Base-by-base conservation (phyloP, 2,329 filamentous ascomycete genomes). In the Trichophyton mentagrophytes region DNA sequence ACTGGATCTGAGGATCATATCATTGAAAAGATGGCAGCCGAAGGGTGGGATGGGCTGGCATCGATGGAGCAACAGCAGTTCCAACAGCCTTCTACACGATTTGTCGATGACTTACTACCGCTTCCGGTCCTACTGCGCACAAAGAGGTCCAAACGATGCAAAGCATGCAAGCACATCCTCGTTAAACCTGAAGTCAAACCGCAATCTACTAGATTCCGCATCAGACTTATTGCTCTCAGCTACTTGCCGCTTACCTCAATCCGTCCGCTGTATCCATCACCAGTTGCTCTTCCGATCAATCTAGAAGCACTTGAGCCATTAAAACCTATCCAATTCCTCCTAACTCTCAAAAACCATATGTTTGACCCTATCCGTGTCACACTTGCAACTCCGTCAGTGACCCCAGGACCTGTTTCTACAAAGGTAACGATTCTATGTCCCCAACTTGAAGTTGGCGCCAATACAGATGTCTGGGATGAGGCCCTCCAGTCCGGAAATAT, bases 391-490 rank as follows among this genome's bases (percentile, higher is more conserved):
- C 90, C 92, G 0, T 82, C 86, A 25, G 81, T 81, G 8, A 95
- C 89, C 0, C 89, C 90, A 0, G 90, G 90, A 3, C 81, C 84
- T 7, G 88, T 91, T 67, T 80, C 82, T 1, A 88, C 86, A 61
- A 87, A 84, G 67, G 89, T 99, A 62, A 99, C 93, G 0, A 86
- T 99, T 13, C 80, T 99, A 1, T 99, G 92, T 69, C 93, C 93
- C 0, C 85, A 95, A 67, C 97, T 99, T 72, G 89, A 93, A 57
- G 86, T 99, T 51, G 92, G 91, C 64, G 89, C 92, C 62, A 96
- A 96, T 72, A 93, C 89, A n/a, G 88, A 91, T 67, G 83, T 95
- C 73, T 88, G 88, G 87, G 92, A 97, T 67, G 93, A 97, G 70
- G 92, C 91, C 0, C 79, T 96, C 9, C 84, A 85, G 70, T 83